Conservation (phyloP, 805 yeast genomes). For the Teunomyces stri region DNA sequence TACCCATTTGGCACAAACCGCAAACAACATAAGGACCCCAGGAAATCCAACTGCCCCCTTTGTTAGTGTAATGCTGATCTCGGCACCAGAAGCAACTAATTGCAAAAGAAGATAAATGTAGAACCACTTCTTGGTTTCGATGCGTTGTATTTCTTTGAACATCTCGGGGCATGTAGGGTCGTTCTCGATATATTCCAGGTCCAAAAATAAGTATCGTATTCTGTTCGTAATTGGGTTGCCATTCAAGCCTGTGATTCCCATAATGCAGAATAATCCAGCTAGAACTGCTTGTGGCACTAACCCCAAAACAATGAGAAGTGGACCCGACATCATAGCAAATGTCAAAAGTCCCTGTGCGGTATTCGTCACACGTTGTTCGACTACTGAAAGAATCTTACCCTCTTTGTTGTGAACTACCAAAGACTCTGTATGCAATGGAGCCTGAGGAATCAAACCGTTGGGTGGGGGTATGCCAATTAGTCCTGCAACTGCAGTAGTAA, state of each 20-base stretch:
- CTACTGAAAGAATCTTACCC: slow-evolving; percentile 53
- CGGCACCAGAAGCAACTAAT: slow-evolving; percentile 68
- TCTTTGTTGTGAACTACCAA: slow-evolving; percentile 53
- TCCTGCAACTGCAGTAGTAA: slow-evolving; percentile 86
- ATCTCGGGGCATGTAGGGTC: slow-evolving; percentile 38
- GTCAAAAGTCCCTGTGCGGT: slow-evolving; percentile 81
- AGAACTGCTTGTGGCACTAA: slow-evolving; percentile 89
- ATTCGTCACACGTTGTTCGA: slow-evolving; percentile 88
- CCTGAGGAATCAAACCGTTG: slow-evolving; percentile 95
- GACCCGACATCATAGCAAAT: slow-evolving; percentile 85
- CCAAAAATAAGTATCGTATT: slow-evolving; percentile 61
- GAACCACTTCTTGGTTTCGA: slow-evolving; percentile 45
- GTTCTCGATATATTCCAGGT: slow-evolving; percentile 37
- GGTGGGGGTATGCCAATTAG: slow-evolving; percentile 92
- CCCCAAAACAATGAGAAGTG: slow-evolving; percentile 76
- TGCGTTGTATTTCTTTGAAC: slow-evolving; percentile 27
- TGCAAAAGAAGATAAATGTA: slow-evolving; percentile 56
- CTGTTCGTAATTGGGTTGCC: slow-evolving; percentile 63
- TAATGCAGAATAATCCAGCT: slow-evolving; percentile 88
- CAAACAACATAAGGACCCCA: slow-evolving; percentile 70
- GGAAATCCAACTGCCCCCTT: slow-evolving; percentile 95
- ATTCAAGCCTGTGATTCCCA: slow-evolving; percentile 82
- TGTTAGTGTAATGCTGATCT: slow-evolving; percentile 82
- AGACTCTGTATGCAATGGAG: slow-evolving; percentile 87
- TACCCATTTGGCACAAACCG: slow-evolving; percentile 54